A percentile compares a stretch with the other conserved stretches of the same genome.
These are phyloP conservation scores for Podaxis pistillaris DNA, from an alignment of 768 basidiomycete genomes.

Conservation along the genomic window DNA sequence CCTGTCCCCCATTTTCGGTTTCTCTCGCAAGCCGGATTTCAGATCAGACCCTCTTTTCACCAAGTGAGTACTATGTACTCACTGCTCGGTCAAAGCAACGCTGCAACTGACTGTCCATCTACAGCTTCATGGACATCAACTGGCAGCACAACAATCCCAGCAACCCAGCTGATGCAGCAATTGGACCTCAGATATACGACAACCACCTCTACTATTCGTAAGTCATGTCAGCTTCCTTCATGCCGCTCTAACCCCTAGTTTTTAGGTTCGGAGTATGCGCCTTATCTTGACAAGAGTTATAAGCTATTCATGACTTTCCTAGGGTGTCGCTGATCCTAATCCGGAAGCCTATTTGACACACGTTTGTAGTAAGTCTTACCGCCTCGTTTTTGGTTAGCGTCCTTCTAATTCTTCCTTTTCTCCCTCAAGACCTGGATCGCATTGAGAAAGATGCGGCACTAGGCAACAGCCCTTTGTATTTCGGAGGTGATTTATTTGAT, in stretches of 20 bases:
- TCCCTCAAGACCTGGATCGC: constrained; percentile 54
- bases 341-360: constrained; percentile 61
- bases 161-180: constrained; percentile 68
- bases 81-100: neutral
- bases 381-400: neutral
- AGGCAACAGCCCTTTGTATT: constrained; percentile 39
- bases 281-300: neutral
- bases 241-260: neutral
- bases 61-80: constrained; percentile 28
- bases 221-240: constrained; percentile 20
- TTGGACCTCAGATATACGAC: constrained; percentile 74
- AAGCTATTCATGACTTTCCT: constrained; percentile 13
- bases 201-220: constrained; percentile 79
- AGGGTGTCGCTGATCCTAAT: constrained; percentile 72
- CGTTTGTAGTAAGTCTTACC: constrained; percentile 60
- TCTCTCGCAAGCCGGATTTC: constrained; percentile 6
- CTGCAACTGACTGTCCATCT: neutral
- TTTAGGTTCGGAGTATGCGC: constrained; percentile 57
- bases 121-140: constrained; percentile 77
- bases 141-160: constrained; percentile 73
- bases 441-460: constrained; percentile 36
- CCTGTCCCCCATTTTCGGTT: constrained; percentile 21
- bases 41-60: constrained; percentile 27
- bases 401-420: neutral
- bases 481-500: constrained; percentile 31